Percentiles rank a stretch among this genome's conserved stretches.
Evolutionary conservation across 345 rosid species (phyloP).

Genomic region (Arabidopsis arenosa): DNA sequence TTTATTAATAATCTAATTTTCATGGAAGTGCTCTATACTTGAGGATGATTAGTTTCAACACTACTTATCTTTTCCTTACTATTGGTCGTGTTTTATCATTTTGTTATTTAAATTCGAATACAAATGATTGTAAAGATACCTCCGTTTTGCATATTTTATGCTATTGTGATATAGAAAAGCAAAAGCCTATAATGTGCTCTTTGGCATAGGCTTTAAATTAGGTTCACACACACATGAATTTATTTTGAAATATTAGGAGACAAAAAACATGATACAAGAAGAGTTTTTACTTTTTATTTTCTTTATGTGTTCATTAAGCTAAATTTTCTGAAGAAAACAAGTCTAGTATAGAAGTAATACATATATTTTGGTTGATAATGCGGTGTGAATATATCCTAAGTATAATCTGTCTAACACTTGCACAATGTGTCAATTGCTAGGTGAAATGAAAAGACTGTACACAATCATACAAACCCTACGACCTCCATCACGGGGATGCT

Average conservation of each 20-base stretch:
- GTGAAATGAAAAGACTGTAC: conserved; percentile 35
- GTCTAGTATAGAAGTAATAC: background rate
- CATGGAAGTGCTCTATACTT: conserved; percentile 35
- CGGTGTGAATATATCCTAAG: background rate
- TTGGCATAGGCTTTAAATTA: conserved; percentile 39
- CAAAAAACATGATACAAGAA: background rate
- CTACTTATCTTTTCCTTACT: conserved; percentile 39
- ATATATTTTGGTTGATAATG: conserved; percentile 14
- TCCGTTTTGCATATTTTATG: conserved; percentile 33
- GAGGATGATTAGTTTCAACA: conserved; percentile 42
- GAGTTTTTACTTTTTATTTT: background rate
- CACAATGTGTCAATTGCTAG: conserved; percentile 3
- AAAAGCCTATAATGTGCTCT: conserved; percentile 37
- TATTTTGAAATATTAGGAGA: background rate
- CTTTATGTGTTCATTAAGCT: background rate
- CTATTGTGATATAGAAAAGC: conserved; percentile 17
- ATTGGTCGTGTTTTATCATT: conserved; percentile 37
- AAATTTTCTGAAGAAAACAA: conserved; percentile 4
- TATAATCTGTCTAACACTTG: conserved; percentile 34
- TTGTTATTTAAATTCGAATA: conserved; percentile 22
- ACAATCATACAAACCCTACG: conserved; percentile 42
- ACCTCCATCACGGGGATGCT: conserved; percentile 34
- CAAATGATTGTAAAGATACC: conserved; percentile 38
- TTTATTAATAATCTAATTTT: conserved; percentile 13
- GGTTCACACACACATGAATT: conserved; percentile 12